phyloP scores from a whole-genome alignment of 345 rosid species.

The Eucalyptus melliodora region DNA sequence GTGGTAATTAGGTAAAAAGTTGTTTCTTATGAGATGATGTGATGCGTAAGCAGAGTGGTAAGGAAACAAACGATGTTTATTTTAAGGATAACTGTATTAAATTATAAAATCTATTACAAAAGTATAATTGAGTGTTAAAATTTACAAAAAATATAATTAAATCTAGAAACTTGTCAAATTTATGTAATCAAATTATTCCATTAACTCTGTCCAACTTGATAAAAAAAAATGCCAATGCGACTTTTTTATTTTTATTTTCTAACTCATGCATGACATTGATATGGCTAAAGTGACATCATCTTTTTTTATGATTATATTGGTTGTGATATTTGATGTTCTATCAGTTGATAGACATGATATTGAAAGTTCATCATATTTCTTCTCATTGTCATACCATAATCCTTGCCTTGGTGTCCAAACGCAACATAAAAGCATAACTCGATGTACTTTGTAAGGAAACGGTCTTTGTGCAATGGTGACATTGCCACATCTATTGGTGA shows the following conservation, averaged over 20 bases:
- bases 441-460: background rate
- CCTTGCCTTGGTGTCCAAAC: background rate
- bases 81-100: too few species aligned
- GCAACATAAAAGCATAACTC: background rate
- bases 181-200: too few species aligned
- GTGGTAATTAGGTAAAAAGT: background rate
- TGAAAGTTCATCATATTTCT: background rate
- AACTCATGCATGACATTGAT: too few species aligned
- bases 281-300: too few species aligned
- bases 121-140: too few species aligned
- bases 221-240: fast-evolving
- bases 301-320: background rate
- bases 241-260: too few species aligned
- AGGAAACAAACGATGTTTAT: background rate
- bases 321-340: fast-evolving
- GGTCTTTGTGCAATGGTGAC: background rate
- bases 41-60: background rate
- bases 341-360: background rate
- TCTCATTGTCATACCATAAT: background rate
- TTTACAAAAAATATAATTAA: fast-evolving
- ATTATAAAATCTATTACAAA: too few species aligned
- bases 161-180: too few species aligned
- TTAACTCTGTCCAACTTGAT: background rate
- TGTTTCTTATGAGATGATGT: background rate
- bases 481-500: background rate